Conservation (phyloP, 2,329 filamentous ascomycete genomes). For the Penicillium brevicompactum region DNA sequence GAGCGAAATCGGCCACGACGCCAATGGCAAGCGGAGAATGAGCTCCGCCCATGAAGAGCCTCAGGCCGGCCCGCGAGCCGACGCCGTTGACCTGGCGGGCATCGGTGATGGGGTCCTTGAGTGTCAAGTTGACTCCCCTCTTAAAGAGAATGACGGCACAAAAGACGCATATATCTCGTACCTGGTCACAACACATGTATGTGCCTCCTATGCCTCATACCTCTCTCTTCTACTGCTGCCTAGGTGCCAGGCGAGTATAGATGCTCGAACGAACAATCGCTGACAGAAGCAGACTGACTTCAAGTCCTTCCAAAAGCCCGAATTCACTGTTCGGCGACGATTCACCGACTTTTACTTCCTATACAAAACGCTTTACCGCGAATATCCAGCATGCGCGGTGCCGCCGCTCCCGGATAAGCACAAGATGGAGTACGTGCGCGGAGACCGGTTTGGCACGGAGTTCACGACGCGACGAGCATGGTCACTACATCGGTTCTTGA, state of each 20-base stretch:
- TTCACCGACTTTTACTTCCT: slow-evolving; percentile 99
- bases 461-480: slow-evolving; percentile 87
- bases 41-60: slow-evolving; percentile 48
- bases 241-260: slow-evolving; percentile 7
- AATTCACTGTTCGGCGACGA: slow-evolving; percentile 78
- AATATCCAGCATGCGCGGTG: slow-evolving; percentile 89
- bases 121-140: slow-evolving; percentile 77
- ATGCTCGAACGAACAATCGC: slow-evolving; percentile 11
- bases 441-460: slow-evolving; percentile 90
- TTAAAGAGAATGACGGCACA: slow-evolving; percentile 95
- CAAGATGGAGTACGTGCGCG: slow-evolving; percentile 97
- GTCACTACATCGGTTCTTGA: slow-evolving; percentile 88
- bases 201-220: slow-evolving; percentile 28
- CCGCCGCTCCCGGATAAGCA: slow-evolving; percentile 97
- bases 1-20: slow-evolving; percentile 38
- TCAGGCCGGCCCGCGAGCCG: slow-evolving; percentile 54
- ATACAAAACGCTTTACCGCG: slow-evolving; percentile 82
- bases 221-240: slow-evolving; percentile 15
- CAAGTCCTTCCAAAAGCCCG: slow-evolving; percentile 82
- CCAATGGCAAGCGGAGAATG: slow-evolving; percentile 53
- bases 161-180: slow-evolving; percentile 98
- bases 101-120: slow-evolving; percentile 75
- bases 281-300: slow-evolving; percentile 75
- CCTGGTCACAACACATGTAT: slow-evolving; percentile 83
- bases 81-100: slow-evolving; percentile 62